phyloP scores from a whole-genome alignment of 441 rosid species.

The Gossypium gossypioides region DNA sequence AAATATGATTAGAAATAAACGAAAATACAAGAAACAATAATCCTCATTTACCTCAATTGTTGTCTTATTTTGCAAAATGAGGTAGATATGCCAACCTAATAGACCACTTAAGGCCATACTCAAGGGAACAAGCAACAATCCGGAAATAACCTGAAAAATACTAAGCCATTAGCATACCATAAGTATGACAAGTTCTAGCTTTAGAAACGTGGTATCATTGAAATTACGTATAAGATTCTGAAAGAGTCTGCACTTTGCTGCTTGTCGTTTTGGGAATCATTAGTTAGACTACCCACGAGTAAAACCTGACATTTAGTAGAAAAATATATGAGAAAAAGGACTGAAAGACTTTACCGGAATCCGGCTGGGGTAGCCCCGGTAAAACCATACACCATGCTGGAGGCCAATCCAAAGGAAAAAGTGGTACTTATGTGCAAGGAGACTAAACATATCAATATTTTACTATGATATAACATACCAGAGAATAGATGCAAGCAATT shows the following conservation, averaged over 20 bases:
- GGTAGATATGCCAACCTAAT: constrained; percentile 86
- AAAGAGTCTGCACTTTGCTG: constrained; percentile 50
- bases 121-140: constrained; percentile 56
- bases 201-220: constrained; percentile 13
- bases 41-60: constrained; percentile 57
- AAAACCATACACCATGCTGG: not conserved
- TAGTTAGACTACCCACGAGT: constrained; percentile 76
- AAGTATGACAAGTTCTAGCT: constrained; percentile 11
- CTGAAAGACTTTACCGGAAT: not conserved
- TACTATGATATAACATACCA: constrained; percentile 38
- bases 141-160: constrained; percentile 57
- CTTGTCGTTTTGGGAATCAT: constrained; percentile 55
- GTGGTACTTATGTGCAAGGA: not conserved
- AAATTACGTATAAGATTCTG: constrained; percentile 59
- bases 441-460: not conserved
- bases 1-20: constrained; percentile 2
- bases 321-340: not conserved
- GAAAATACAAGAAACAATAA: not conserved
- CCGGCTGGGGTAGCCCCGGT: constrained; percentile 26
- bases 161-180: constrained; percentile 7
- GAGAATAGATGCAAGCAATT: constrained; percentile 57
- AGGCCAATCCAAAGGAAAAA: not conserved
- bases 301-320: constrained; percentile 41
- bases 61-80: constrained; percentile 68
- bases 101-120: constrained; percentile 56